These are phyloP conservation scores for Acacia concinna DNA, from an alignment of 331 rosid species.

Conservation along the genomic window DNA sequence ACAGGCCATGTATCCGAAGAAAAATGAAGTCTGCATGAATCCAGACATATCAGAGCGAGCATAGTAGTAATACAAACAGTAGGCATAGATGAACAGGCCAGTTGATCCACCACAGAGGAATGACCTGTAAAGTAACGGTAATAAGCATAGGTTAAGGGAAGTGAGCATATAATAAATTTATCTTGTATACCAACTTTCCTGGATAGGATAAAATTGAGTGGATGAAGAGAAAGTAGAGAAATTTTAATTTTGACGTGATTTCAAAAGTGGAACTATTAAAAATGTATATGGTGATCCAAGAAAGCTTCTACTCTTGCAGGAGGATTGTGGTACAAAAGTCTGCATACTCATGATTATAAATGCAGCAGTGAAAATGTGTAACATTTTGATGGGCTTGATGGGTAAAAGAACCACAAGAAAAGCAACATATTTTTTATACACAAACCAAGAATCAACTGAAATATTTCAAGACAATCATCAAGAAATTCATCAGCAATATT, in stretches of 20 bases:
- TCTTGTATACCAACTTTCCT: background rate
- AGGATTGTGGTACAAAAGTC: background rate
- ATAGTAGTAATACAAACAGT: conserved; percentile 89
- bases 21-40: conserved; percentile 68
- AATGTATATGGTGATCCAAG: background rate
- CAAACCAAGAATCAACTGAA: background rate
- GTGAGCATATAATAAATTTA: conserved; percentile 2
- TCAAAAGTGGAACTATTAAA: background rate
- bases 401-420: background rate
- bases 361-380: background rate
- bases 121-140: conserved; percentile 64
- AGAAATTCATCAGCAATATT: background rate
- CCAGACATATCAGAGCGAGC: conserved; percentile 96
- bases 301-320: background rate
- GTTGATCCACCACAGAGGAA: conserved; percentile 95
- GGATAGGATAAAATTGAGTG: background rate
- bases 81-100: conserved; percentile 81
- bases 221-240: background rate
- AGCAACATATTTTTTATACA: background rate
- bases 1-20: conserved; percentile 7
- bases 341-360: background rate
- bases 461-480: background rate
- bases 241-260: background rate
- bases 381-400: background rate
- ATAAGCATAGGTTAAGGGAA: conserved; percentile 25